phyloP scores from a whole-genome alignment of 148 eudicot species.

The Nepenthes mirabilis region DNA sequence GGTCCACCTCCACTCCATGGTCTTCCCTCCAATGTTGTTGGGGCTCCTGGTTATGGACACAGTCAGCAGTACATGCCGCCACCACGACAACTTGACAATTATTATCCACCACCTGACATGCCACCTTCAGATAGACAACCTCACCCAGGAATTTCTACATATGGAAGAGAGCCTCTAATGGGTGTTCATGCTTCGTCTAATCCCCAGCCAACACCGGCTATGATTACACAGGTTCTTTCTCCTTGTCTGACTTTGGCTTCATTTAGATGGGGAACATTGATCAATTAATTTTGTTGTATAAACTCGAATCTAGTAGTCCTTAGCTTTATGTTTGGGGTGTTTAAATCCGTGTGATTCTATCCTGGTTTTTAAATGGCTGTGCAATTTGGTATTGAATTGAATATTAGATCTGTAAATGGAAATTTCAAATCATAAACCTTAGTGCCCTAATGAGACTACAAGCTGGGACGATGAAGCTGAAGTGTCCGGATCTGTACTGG shows the following conservation, averaged over 20 bases:
- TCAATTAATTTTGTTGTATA: no score
- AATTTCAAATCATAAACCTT: no score
- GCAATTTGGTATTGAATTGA: background rate
- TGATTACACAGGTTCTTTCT: constrained; percentile 57
- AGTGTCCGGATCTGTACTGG: no score
- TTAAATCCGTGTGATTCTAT: background rate
- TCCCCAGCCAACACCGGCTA: constrained; percentile 46
- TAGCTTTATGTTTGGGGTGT: no score
- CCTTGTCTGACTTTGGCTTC: no score
- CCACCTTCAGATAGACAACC: constrained; percentile 59
- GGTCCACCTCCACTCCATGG: constrained; percentile 64
- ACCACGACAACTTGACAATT: constrained; percentile 54
- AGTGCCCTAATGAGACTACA: no score
- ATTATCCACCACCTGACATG: constrained; percentile 61
- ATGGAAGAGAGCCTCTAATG: constrained; percentile 68
- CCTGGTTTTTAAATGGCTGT: background rate
- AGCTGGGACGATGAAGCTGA: no score
- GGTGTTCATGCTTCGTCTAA: constrained; percentile 42
- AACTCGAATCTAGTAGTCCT: no score
- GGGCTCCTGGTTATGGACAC: constrained; percentile 53
- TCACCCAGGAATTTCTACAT: constrained; percentile 71
- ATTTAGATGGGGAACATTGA: no score
- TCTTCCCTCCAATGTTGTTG: constrained; percentile 41
- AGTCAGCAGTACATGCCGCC: constrained; percentile 61
- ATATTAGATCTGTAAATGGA: no score